These are phyloP conservation scores for Eutypella sp. DNA, from an alignment of 2,329 filamentous ascomycete genomes.

Conservation along the genomic window DNA sequence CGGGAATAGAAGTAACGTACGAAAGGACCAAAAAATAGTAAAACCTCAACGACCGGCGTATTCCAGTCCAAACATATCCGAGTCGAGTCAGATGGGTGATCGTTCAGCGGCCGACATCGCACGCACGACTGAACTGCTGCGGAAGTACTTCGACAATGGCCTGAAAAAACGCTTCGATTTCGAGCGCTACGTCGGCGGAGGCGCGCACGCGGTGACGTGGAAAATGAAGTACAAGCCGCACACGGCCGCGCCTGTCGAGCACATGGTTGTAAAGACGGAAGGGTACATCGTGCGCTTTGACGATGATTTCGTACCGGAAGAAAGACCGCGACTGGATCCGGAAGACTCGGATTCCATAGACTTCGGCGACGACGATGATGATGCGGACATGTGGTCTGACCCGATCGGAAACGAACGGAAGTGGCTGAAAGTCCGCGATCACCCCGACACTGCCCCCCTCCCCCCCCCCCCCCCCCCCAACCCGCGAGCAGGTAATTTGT, in stretches of 20 bases:
- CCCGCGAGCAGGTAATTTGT: neutral
- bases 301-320: neutral
- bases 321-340: neutral
- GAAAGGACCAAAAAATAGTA: no score
- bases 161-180: neutral
- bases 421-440: neutral
- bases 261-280: neutral
- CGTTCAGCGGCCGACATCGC: no score
- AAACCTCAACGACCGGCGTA: no score
- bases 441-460: neutral
- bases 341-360: neutral
- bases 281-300: neutral
- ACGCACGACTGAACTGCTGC: neutral
- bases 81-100: no score
- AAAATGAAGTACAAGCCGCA: neutral
- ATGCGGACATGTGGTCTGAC: neutral
- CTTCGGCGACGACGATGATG: neutral
- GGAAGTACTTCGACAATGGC: neutral
- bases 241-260: neutral
- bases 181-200: neutral
- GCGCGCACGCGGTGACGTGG: neutral
- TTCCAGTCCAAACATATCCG: no score
- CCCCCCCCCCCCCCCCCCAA: no score
- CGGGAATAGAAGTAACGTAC: no score
- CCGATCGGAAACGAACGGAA: slow-evolving; percentile 1